Base-by-base conservation (phyloP, 225 moss, liverwort and hornwort species). In the Physcomitrium patens region DNA sequence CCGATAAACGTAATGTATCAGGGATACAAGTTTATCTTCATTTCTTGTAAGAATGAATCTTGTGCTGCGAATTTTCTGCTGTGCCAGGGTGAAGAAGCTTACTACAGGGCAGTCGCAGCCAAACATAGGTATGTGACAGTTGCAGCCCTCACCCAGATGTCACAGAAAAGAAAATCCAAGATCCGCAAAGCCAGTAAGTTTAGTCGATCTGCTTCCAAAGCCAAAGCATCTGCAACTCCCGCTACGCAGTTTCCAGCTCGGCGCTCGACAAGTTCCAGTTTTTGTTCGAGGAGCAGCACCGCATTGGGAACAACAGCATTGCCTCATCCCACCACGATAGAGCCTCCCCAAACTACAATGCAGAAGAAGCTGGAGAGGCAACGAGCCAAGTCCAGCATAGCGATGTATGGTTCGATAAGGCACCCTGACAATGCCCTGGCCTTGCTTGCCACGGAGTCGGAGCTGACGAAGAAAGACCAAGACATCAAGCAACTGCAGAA, bases 121-220 rank as follows among this genome's bases (percentile, higher is more conserved):
- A 81, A 83, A 43, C 86, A 83, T 69, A 76, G 72, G 44, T 81
- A 81, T 5, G 78, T 86, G 31, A 86, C 86, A 51, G 70, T 76
- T 58, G 60, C 80, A 23, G 65, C 78, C 18, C 81, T 86, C 20
- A 71, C 75, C n/a, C 76, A 61, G 2, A 62, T 78, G 60, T 76
- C 83, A n/a, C 44, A 81, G 65, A 75, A 64, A 0, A 63, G 78
- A 9, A 58, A 82, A 73, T 80, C 79, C 3, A 77, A 52, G 58
- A 58, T 75, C 3, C 48, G 75, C 28, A 72, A 79, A 67, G 73
- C 55, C 18, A 79, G 67, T 61, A 70, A 65, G 55, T 69, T 57
- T 0, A 68, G 75, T n/a, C 77, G 74, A 77, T 50, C 66, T 9
- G 80, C 60, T 24, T 65, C 78, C 3, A 83, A 78, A 76, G 51